phyloP scores from a whole-genome alignment of 73 alveolate genomes.

The Diophrys sp. region DNA sequence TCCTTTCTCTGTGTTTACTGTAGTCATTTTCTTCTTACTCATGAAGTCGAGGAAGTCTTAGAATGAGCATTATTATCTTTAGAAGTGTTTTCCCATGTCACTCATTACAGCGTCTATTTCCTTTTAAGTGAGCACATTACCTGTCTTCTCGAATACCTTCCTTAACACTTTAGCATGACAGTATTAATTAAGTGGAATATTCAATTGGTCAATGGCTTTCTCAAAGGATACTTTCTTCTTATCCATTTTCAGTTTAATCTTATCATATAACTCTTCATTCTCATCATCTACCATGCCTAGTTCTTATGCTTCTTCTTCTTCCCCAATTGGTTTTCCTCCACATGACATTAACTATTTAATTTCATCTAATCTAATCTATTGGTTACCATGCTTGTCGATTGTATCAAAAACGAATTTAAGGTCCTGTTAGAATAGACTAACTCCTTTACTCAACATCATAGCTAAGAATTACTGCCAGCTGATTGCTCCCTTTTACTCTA shows the following conservation, averaged over 20 bases:
- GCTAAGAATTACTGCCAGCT: conserved; percentile 23
- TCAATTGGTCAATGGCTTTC: conserved; percentile 2
- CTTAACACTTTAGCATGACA: conserved; percentile 29
- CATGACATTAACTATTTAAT: background rate
- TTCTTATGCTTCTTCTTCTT: background rate
- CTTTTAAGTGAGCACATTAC: conserved; percentile 10
- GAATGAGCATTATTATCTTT: conserved; percentile 28
- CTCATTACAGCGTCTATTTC: conserved; percentile 27
- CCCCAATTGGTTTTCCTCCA: background rate
- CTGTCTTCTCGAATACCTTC: conserved; percentile 29
- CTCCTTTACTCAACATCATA: conserved; percentile 19
- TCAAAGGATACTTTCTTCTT: conserved; percentile 40
- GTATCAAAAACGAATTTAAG: conserved; percentile 28
- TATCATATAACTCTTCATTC: conserved; percentile 42
- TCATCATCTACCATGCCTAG: background rate
- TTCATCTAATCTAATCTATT: conserved; percentile 41
- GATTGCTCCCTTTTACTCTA: conserved; percentile 28
- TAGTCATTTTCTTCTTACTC: conserved; percentile 37
- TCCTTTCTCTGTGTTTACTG: conserved; percentile 36
- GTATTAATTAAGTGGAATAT: conserved; percentile 23
- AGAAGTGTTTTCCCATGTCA: conserved; percentile 23
- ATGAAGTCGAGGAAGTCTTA: conserved; percentile 47
- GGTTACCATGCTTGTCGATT: conserved; percentile 29
- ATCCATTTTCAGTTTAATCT: conserved; percentile 33
- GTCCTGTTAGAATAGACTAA: conserved; percentile 29